phyloP scores from a whole-genome alignment of 257 asterid genomes.

The Solanum chaucha region DNA sequence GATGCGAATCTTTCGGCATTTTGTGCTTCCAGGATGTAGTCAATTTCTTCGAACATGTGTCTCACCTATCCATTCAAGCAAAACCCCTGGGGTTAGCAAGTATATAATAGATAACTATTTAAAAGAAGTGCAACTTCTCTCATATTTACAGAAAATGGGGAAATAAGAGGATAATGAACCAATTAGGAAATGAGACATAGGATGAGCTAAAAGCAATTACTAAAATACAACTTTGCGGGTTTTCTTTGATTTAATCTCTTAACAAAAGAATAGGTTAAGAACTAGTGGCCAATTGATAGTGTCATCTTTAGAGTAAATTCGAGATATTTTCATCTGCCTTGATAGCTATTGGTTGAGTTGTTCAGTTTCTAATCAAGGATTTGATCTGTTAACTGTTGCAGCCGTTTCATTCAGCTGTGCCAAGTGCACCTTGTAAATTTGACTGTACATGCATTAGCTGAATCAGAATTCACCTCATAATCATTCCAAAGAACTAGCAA shows the following conservation, averaged over 20 bases:
- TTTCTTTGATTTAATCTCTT: not conserved
- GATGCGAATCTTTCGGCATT: constrained; percentile 93
- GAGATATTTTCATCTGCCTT: not conserved
- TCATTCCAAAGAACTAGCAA: not conserved
- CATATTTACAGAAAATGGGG: not conserved
- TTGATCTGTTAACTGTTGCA: not conserved
- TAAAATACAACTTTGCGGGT: not conserved
- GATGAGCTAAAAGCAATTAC: not conserved
- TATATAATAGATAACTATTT: constrained; percentile 5
- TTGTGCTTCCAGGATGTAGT: constrained; percentile 89
- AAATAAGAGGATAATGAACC: not conserved
- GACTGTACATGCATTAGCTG: not conserved
- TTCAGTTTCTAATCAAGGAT: not conserved
- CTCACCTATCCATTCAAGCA: constrained; percentile 65
- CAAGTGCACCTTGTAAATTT: not conserved
- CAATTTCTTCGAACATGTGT: constrained; percentile 97
- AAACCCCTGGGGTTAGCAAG: constrained; percentile 9
- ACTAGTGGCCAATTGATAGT: not conserved
- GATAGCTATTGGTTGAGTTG: not conserved
- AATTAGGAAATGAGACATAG: not conserved
- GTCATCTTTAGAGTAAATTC: not conserved
- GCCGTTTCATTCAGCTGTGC: not conserved
- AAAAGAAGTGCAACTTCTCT: not conserved
- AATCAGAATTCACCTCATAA: not conserved
- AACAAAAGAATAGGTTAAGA: not conserved